A percentile compares a stretch with the other conserved stretches of the same genome.
These are phyloP conservation scores for Trichoderma sp. DNA, from an alignment of 2,329 filamentous ascomycete genomes.

Conservation along the genomic window DNA sequence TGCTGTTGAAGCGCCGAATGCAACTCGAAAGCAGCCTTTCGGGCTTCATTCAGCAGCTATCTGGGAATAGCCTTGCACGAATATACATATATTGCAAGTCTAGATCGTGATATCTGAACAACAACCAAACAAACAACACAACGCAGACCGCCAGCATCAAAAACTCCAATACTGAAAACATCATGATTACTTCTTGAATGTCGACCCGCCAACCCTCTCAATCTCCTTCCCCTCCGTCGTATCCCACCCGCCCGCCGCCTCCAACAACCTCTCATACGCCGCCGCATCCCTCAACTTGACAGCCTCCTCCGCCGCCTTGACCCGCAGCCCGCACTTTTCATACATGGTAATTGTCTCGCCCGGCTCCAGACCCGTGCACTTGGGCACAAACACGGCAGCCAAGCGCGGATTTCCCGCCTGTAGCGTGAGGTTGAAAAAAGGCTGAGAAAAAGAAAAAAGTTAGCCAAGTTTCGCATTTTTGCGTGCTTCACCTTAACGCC, in stretches of 20 bases:
- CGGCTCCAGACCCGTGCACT: slow-evolving; percentile 73
- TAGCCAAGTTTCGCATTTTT: neutral
- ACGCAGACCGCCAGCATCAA: neutral
- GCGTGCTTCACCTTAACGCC: neutral
- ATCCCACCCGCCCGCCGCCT: slow-evolving; percentile 67
- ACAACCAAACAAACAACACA: neutral
- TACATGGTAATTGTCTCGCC: slow-evolving; percentile 86
- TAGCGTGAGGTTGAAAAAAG: slow-evolving; percentile 88
- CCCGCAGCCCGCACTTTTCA: slow-evolving; percentile 89
- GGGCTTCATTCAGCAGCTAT: neutral
- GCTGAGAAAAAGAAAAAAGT: slow-evolving; percentile 50
- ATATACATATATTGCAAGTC: neutral
- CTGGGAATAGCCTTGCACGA: neutral
- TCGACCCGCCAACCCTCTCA: slow-evolving; percentile 71
- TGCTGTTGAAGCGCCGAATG: neutral
- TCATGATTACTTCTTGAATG: slow-evolving; percentile 50
- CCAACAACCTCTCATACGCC: slow-evolving; percentile 72
- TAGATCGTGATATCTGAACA: neutral
- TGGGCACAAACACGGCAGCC: slow-evolving; percentile 81
- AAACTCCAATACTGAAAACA: neutral
- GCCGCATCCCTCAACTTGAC: slow-evolving; percentile 77
- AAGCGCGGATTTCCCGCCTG: slow-evolving; percentile 88
- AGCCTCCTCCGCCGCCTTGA: slow-evolving; percentile 90
- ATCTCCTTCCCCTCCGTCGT: slow-evolving; percentile 75
- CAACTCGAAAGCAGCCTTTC: neutral